phyloP scores from a whole-genome alignment of 176 grass and related monocot genomes.

The Oryza glumipatula region DNA sequence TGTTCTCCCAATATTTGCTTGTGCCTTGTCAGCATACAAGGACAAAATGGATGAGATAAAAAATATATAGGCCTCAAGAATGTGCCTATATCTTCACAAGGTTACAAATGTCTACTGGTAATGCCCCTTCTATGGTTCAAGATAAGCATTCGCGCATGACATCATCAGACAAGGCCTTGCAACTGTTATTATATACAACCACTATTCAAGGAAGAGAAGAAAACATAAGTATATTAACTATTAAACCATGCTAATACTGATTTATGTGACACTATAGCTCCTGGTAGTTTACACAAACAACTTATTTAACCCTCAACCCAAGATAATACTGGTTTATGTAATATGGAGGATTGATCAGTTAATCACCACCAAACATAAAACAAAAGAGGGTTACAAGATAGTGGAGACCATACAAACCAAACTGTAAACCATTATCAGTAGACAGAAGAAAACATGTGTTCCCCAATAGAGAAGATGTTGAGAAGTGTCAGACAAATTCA shows the following conservation, averaged over 20 bases:
- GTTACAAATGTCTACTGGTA: background rate
- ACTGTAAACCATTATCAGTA: background rate
- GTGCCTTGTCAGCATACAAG: conserved; percentile 15
- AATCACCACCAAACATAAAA: background rate
- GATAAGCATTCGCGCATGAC: conserved; percentile 15
- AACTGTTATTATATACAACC: background rate
- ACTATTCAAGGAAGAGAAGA: background rate
- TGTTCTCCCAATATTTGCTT: conserved; percentile 1
- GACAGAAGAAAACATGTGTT: background rate
- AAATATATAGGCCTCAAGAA: background rate
- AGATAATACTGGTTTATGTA: background rate
- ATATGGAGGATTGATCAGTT: background rate
- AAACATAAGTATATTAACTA: background rate
- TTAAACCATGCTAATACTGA: background rate
- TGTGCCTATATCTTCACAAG: background rate
- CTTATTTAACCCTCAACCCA: background rate
- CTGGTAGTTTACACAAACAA: background rate
- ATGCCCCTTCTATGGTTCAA: background rate
- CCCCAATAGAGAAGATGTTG: background rate
- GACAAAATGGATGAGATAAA: background rate
- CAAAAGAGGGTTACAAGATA: background rate
- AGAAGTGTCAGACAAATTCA: background rate
- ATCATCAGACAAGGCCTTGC: background rate
- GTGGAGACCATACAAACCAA: background rate
- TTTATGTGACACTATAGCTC: background rate